Conservation (phyloP, 345 rosid genomes). For the Nephelium lappaceum region DNA sequence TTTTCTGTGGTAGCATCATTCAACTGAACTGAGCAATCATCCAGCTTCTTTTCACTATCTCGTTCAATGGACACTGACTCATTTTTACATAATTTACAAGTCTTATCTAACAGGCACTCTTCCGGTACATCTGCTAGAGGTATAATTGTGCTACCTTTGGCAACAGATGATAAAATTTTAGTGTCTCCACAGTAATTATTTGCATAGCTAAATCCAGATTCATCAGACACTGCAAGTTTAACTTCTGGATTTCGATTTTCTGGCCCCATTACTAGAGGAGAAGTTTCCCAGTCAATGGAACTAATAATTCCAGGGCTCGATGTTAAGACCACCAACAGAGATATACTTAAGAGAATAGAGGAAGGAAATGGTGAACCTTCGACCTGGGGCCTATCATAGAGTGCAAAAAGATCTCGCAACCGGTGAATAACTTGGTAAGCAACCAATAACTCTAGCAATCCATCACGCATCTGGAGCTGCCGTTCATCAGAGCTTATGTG, state of each 20-base stretch:
- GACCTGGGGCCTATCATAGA: constrained; percentile 81
- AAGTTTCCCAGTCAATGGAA: constrained; percentile 53
- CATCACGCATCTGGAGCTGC: constrained; percentile 67
- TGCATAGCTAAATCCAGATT: constrained; percentile 26
- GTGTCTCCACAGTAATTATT: constrained; percentile 37
- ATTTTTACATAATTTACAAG: constrained; percentile 23
- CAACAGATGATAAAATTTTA: constrained; percentile 29
- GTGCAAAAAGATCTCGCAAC: constrained; percentile 71
- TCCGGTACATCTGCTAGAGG: constrained; percentile 37
- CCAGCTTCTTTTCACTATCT: constrained; percentile 37
- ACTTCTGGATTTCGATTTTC: constrained; percentile 33
- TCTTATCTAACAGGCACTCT: constrained; percentile 37
- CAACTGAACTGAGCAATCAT: constrained; percentile 27
- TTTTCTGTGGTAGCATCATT: constrained; percentile 17
- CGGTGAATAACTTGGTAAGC: constrained; percentile 77
- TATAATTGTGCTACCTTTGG: constrained; percentile 27
- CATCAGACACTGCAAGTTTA: constrained; percentile 32
- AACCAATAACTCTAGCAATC: constrained; percentile 66
- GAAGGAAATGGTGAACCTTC: constrained; percentile 83
- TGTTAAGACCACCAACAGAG: constrained; percentile 67
- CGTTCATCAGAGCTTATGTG: constrained; percentile 59
- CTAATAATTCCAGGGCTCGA: constrained; percentile 39
- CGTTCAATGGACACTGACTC: constrained; percentile 18
- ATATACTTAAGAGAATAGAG: constrained; percentile 63
- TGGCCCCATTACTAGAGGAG: constrained; percentile 32